These are phyloP conservation scores for Cladosporium colombiae DNA, from an alignment of 2,329 filamentous ascomycete genomes.

Conservation along the genomic window DNA sequence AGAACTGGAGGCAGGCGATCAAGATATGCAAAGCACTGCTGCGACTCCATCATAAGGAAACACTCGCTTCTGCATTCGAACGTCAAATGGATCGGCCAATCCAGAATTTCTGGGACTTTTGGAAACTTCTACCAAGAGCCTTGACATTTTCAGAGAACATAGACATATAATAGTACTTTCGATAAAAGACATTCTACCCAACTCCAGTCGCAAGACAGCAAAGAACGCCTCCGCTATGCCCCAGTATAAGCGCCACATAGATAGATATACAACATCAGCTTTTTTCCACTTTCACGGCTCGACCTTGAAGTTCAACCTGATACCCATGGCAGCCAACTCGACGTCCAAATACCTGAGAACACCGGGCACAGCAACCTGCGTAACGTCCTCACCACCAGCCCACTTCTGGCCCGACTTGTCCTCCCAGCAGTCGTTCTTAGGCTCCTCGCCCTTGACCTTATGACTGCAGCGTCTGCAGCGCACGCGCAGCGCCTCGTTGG, in stretches of 20 bases:
- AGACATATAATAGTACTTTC: not conserved
- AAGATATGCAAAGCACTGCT: too few relatives aligned
- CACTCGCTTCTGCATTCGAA: too few relatives aligned
- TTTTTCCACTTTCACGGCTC: constrained; percentile 38
- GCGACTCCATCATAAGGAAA: too few relatives aligned
- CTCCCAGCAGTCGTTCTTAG: constrained; percentile 71
- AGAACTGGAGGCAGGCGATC: too few relatives aligned
- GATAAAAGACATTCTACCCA: not conserved
- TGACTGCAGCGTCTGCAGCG: constrained; percentile 41
- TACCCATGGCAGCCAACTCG: constrained; percentile 93
- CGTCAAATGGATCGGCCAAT: too few relatives aligned
- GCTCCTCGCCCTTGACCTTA: constrained; percentile 33
- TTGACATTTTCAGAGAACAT: not conserved
- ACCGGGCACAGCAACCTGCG: constrained; percentile 86
- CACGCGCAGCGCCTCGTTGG: constrained; percentile 33
- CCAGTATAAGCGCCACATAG: not conserved
- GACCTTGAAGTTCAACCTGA: constrained; percentile 90
- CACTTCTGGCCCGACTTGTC: constrained; percentile 83
- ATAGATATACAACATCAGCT: not conserved
- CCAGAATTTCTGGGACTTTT: too few relatives aligned
- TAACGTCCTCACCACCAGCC: constrained; percentile 87
- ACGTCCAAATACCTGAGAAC: constrained; percentile 93
- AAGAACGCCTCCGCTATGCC: constrained; percentile 19
- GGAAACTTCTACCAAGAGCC: too few relatives aligned
- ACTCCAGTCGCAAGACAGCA: not conserved